Evolutionary conservation across 305 asterid genomes (phyloP).

Genomic region (Andrographis paniculata): DNA sequence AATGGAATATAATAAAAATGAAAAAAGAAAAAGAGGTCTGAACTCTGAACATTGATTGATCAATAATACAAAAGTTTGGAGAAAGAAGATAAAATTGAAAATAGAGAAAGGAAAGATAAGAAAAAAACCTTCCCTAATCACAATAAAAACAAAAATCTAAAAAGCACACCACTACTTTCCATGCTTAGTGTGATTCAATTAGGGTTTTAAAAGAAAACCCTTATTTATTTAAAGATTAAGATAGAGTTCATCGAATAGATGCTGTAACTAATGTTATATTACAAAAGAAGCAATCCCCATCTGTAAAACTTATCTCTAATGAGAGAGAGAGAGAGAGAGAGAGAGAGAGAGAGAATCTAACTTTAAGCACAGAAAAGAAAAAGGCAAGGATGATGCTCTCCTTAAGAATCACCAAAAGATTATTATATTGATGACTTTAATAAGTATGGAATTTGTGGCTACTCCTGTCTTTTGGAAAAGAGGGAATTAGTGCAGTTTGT

Average conservation of each 20-base stretch:
- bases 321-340: slow-evolving; percentile 10
- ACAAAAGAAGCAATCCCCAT: no score
- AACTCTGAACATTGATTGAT: no score
- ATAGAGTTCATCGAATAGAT: slow-evolving; percentile 31
- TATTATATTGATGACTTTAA: slow-evolving; percentile 31
- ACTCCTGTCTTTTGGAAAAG: slow-evolving; percentile 24
- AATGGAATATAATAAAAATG: no score
- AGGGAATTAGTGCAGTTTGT: slow-evolving; percentile 14
- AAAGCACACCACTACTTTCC: slow-evolving; percentile 52
- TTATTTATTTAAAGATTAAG: slow-evolving; percentile 37
- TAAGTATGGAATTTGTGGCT: slow-evolving; percentile 39
- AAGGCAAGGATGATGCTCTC: slow-evolving; percentile 4
- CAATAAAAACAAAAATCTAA: no score
- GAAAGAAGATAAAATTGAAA: neutral
- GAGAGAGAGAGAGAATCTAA: slow-evolving; percentile 17
- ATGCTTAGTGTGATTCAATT: slow-evolving; percentile 47
- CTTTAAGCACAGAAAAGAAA: slow-evolving; percentile 25
- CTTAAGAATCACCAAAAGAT: slow-evolving; percentile 44
- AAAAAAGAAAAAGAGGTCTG: neutral
- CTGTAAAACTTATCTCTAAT: no score
- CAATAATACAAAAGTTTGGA: no score
- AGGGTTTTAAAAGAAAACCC: slow-evolving; percentile 39
- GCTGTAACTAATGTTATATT: slow-evolving; percentile 9
- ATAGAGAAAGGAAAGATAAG: slow-evolving; percentile 11
- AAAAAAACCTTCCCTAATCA: slow-evolving; percentile 30